Percentiles rank a stretch among this genome's conserved stretches.
Conservation (phyloP, 768 basidiomycete species). For the Erythrobasidium yunnanense region DNA sequence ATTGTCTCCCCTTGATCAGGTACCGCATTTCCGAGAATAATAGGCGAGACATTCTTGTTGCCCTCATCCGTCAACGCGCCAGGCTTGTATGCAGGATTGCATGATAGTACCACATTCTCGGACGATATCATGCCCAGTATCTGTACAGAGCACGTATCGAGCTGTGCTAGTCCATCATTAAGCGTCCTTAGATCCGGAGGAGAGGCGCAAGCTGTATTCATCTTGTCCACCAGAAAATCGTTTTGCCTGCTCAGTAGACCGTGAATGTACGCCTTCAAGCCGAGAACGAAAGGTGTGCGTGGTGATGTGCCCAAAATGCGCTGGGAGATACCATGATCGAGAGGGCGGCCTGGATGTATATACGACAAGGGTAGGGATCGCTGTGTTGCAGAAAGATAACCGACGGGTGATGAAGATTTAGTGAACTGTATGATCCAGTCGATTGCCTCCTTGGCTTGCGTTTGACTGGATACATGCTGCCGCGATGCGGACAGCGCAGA, state of each 20-base stretch:
- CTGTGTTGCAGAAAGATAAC: neutral
- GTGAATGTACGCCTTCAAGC: slow-evolving; percentile 30
- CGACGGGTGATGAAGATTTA: slow-evolving; percentile 31
- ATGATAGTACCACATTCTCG: slow-evolving; percentile 12
- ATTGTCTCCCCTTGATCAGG: neutral
- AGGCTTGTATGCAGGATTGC: slow-evolving; percentile 1
- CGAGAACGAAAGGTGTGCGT: slow-evolving; percentile 11
- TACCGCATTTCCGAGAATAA: slow-evolving; percentile 5
- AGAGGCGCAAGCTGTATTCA: slow-evolving; percentile 36
- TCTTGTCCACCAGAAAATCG: slow-evolving; percentile 23
- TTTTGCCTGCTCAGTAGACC: slow-evolving; percentile 30
- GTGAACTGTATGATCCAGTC: slow-evolving; percentile 28
- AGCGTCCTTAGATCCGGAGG: slow-evolving; percentile 33
- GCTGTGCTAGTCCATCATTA: slow-evolving; percentile 35
- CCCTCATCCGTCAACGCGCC: too few relatives aligned
- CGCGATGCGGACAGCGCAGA: slow-evolving; percentile 7
- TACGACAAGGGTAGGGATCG: neutral
- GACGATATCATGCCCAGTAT: slow-evolving; percentile 31
- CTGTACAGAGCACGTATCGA: slow-evolving; percentile 35
- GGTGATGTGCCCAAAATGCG: slow-evolving; percentile 34
- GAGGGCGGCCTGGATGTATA: neutral
- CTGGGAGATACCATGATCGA: slow-evolving; percentile 26
- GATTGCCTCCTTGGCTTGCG: slow-evolving; percentile 29
- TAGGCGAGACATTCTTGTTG: neutral
- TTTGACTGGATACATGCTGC: too few relatives aligned